Conservation (phyloP, 306 rosid species). For the Geum urbanum region DNA sequence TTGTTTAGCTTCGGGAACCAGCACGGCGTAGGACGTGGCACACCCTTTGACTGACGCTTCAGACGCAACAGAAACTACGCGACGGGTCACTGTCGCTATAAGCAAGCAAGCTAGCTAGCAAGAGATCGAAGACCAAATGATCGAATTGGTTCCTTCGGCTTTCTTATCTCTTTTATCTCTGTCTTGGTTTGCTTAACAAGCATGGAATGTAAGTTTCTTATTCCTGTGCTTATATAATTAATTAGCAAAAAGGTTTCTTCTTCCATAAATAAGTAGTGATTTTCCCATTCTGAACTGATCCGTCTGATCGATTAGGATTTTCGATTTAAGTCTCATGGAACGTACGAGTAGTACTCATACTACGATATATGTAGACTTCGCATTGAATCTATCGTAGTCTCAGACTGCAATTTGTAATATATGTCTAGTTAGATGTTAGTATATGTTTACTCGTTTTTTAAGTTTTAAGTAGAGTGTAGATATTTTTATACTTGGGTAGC, state of each 20-base stretch:
- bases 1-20: background rate
- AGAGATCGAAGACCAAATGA: too few species aligned
- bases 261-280: background rate
- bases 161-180: background rate
- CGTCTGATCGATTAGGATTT: too few species aligned
- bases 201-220: background rate
- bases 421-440: too few species aligned
- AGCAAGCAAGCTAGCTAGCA: background rate
- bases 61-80: background rate
- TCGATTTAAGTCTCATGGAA: too few species aligned
- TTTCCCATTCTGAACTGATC: background rate
- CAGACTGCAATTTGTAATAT: too few species aligned
- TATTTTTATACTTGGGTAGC: background rate
- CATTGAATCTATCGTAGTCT: too few species aligned
- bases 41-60: background rate
- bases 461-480: background rate
- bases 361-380: too few species aligned
- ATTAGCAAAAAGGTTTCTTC: background rate
- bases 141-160: background rate
- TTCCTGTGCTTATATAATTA: background rate
- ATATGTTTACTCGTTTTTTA: too few species aligned
- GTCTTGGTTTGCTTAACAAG: background rate
- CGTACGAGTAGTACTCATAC: too few species aligned
- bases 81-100: background rate
- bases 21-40: background rate